Percentiles rank a stretch among this genome's conserved stretches.
phyloP scores from a whole-genome alignment of 139 green algal genomes.

The Microglena sp. region DNA sequence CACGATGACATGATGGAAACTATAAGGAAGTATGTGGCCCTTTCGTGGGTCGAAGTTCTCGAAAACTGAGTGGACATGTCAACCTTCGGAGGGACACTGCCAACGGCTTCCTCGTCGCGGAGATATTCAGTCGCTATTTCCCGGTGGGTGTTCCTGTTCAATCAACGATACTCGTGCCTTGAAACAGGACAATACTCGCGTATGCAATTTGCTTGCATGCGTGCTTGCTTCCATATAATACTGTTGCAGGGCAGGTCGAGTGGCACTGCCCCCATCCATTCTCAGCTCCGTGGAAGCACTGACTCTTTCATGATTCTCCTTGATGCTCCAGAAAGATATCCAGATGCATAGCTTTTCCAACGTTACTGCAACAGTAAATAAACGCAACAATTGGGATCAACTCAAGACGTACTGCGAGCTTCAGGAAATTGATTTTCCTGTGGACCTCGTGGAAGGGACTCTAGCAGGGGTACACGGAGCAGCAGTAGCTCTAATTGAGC shows the following conservation, averaged over 20 bases:
- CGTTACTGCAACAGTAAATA: slow-evolving; percentile 33
- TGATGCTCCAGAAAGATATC: slow-evolving; percentile 35
- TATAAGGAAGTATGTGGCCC: too few relatives aligned
- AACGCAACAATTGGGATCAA: slow-evolving; percentile 50
- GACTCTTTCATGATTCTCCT: not conserved
- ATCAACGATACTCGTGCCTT: not conserved
- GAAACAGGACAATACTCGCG: too few relatives aligned
- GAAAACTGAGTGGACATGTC: too few relatives aligned
- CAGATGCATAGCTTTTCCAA: slow-evolving; percentile 56
- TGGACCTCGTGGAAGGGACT: slow-evolving; percentile 32
- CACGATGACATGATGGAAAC: not conserved
- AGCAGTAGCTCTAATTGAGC: slow-evolving; percentile 34
- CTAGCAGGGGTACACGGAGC: slow-evolving; percentile 30
- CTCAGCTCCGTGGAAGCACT: not conserved
- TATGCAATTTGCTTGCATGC: not conserved
- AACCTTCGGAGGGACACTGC: slow-evolving; percentile 43
- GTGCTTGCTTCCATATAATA: not conserved
- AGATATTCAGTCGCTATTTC: slow-evolving; percentile 47
- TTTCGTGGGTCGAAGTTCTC: too few relatives aligned
- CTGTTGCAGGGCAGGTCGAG: not conserved
- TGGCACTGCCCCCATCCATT: too few relatives aligned
- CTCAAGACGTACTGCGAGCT: slow-evolving; percentile 22
- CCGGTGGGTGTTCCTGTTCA: slow-evolving; percentile 22
- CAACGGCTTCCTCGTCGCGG: slow-evolving; percentile 48
- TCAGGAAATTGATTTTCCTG: slow-evolving; percentile 26